Percentiles rank a stretch among this genome's conserved stretches.
Evolutionary conservation across 176 grass and related monocot species (phyloP).

Genomic region (Juncus inflexus): DNA sequence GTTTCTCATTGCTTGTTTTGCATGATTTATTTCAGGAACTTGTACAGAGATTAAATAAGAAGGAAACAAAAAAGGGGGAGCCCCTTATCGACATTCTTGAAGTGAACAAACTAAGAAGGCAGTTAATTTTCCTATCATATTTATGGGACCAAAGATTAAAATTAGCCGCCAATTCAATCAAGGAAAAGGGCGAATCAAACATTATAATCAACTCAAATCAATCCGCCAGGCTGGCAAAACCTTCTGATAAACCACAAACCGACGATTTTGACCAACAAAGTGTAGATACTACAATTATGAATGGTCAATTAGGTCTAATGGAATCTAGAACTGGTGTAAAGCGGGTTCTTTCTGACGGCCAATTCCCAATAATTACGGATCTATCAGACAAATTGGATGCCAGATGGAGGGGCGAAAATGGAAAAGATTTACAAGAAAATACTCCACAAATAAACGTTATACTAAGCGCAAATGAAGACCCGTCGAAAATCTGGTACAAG

Average conservation of each 20-base stretch:
- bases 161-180: constrained; percentile 55
- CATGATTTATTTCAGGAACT: constrained; percentile 58
- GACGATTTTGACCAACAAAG: constrained; percentile 15
- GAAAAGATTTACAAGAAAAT: constrained; percentile 30
- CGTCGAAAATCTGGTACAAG: constrained; percentile 59
- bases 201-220: not conserved
- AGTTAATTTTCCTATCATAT: constrained; percentile 76
- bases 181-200: constrained; percentile 37
- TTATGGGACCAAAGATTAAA: constrained; percentile 82
- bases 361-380: constrained; percentile 55
- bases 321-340: constrained; percentile 42
- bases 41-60: constrained; percentile 55
- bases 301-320: constrained; percentile 36
- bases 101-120: constrained; percentile 74
- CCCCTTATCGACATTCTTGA: constrained; percentile 85
- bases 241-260: constrained; percentile 7
- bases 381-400: constrained; percentile 77
- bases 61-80: constrained; percentile 50
- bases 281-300: constrained; percentile 23
- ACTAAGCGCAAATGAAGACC: constrained; percentile 37
- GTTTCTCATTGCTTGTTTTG: constrained; percentile 6
- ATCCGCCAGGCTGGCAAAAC: constrained; percentile 16
- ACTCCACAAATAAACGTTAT: constrained; percentile 37
- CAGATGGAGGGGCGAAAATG: constrained; percentile 85
- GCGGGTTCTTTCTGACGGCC: constrained; percentile 67